These are phyloP conservation scores for Raffaelea albimanens DNA, from an alignment of 2,329 filamentous ascomycete species.

Conservation along the genomic window DNA sequence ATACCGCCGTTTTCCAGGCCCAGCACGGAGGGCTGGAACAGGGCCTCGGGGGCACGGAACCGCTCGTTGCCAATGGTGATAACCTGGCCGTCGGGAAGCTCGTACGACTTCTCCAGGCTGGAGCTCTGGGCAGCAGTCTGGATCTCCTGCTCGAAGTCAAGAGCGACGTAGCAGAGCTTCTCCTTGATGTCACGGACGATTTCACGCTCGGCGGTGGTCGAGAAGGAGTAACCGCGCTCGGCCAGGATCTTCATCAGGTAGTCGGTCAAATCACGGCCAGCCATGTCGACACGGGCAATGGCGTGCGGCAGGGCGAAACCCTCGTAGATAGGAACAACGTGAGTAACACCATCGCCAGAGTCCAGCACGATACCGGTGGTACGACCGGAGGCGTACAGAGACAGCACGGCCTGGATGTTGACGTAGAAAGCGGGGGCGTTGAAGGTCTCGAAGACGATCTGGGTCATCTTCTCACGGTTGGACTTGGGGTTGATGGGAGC, in stretches of 20 bases:
- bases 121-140: slow-evolving; percentile 99
- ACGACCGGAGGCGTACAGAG: slow-evolving; percentile 99
- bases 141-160: slow-evolving; percentile 99
- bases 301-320: slow-evolving; percentile 99
- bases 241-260: slow-evolving; percentile 99
- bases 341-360: slow-evolving; percentile 99
- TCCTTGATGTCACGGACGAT: slow-evolving; percentile 99
- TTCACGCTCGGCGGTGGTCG: slow-evolving; percentile 99
- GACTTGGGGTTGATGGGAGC: slow-evolving; percentile 99
- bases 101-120: slow-evolving; percentile 98
- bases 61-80: slow-evolving; percentile 99
- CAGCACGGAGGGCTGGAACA: slow-evolving; percentile 97
- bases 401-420: slow-evolving; percentile 98
- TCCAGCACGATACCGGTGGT: slow-evolving; percentile 99
- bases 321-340: slow-evolving; percentile 99
- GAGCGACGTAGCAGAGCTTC: slow-evolving; percentile 99
- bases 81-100: slow-evolving; percentile 97
- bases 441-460: slow-evolving; percentile 99
- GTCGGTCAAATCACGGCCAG: slow-evolving; percentile 98
- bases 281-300: slow-evolving; percentile 99
- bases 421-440: slow-evolving; percentile 99
- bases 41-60: slow-evolving; percentile 98
- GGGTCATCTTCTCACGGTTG: slow-evolving; percentile 99
- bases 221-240: slow-evolving; percentile 99
- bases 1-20: slow-evolving; percentile 98